phyloP scores from a whole-genome alignment of 345 rosid species.

The Brassica incana region DNA sequence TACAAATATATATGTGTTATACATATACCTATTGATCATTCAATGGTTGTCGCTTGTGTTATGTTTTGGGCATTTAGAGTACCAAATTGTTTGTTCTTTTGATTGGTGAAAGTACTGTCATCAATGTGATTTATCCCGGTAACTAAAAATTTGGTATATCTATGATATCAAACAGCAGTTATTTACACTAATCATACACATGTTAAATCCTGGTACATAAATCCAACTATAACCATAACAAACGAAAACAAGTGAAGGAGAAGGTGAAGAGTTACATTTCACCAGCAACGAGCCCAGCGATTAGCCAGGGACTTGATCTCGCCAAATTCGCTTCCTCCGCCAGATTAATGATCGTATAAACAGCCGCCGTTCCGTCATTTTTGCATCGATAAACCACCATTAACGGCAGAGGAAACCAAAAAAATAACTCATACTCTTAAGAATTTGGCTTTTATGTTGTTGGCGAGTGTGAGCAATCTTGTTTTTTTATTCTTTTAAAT shows the following conservation, averaged over 20 bases:
- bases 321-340: neutral
- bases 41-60: neutral
- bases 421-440: too few relatives aligned
- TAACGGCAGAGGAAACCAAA: neutral
- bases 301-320: neutral
- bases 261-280: too few relatives aligned
- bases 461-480: too few relatives aligned
- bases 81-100: neutral
- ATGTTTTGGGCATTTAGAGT: neutral
- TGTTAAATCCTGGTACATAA: too few relatives aligned
- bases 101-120: neutral
- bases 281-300: neutral
- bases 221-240: too few relatives aligned
- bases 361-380: too few relatives aligned
- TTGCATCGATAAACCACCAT: neutral
- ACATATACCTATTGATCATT: neutral
- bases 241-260: too few relatives aligned
- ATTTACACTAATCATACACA: neutral
- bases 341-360: neutral
- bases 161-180: neutral
- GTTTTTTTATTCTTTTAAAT: too few relatives aligned
- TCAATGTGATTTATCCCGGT: neutral
- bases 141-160: neutral
- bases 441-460: too few relatives aligned
- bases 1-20: neutral